Percentiles rank a stretch among this genome's conserved stretches.
These are phyloP conservation scores for Heliamphora exappendiculata DNA, from an alignment of 148 eudicot genomes.

Conservation along the genomic window DNA sequence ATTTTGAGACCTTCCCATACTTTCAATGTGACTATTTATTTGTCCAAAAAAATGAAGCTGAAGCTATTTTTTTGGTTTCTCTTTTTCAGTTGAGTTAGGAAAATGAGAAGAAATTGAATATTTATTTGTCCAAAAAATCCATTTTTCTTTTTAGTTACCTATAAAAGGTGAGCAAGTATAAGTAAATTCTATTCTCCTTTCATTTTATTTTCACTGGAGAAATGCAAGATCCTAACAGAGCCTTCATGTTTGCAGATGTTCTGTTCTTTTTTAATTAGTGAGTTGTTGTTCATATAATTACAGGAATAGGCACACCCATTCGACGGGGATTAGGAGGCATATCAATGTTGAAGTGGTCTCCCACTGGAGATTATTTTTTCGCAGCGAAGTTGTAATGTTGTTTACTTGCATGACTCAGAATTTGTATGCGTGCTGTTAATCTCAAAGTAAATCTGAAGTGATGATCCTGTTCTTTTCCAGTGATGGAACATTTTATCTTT, in stretches of 20 bases:
- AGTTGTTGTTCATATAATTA: conserved; percentile 1
- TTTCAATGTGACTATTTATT: no score
- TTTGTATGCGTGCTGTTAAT: conserved; percentile 1
- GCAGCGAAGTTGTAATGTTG: conserved; percentile 79
- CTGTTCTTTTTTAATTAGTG: neutral
- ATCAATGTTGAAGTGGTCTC: conserved; percentile 88
- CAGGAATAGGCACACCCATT: conserved; percentile 88
- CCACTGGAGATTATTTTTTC: conserved; percentile 89
- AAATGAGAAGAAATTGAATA: neutral
- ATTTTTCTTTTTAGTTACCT: neutral
- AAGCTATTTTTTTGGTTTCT: no score
- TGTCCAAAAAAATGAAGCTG: no score
- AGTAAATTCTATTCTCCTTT: no score
- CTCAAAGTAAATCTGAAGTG: neutral
- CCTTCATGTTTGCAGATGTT: neutral
- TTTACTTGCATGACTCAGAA: conserved; percentile 3
- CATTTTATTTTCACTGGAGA: no score
- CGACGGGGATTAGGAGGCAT: conserved; percentile 92
- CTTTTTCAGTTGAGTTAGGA: neutral
- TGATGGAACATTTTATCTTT: conserved; percentile 93
- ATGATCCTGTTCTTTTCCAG: conserved; percentile 33
- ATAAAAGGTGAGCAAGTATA: neutral
- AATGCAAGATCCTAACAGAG: neutral
- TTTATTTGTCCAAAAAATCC: neutral
- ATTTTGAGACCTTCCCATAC: no score